Evolutionary conservation across 345 rosid genomes (phyloP), one percentile per base, ranked within the genome.

Genomic region (Populus alba): DNA sequence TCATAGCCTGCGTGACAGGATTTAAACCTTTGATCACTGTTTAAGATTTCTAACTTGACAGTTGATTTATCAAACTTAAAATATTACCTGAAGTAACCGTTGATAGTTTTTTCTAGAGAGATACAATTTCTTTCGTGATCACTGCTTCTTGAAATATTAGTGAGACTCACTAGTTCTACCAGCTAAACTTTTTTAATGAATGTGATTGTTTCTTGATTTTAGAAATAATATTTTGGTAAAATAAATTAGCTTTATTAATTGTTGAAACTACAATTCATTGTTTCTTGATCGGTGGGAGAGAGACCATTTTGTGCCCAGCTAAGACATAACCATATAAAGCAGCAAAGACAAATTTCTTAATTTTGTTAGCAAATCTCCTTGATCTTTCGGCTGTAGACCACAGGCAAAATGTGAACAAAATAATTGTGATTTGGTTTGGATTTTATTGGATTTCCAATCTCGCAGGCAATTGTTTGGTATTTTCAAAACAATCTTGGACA

Each of bases 401-500:
- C 8, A 35, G 6, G 45, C 38, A 68, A 33, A 17, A 15, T 68
- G 5, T 18, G 1, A 68, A 38, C 4, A 35, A 17, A 22, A 22
- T 27, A 31, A 39, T 4, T 33, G 23, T 3, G 51, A 68, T 37
- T 33, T 22, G 75, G 22, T 65, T 55, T 55, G 72, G 73, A 45
- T 8, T 37, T 68, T 8, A 25, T 35, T 53, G 73, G 73, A 55
- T 29, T 72, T 49, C 62, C 13, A 78, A 67, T 73, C 66, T 9
- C 51, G 62, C 70, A 39, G 78, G 70, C 78, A 41, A 18, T 59
- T 53, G 70, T 33, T 68, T 68, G 76, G 76, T 35, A 55, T 63
- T 43, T 7, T 43, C 71, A 79, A 78, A 70, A 65, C 41, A 59
- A 47, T 72, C 53, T 65, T 23, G 72, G 62, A 66, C 17, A 33